Conservation (phyloP, 352 stramenopile genomes). For the Globisporangium lucens region DNA sequence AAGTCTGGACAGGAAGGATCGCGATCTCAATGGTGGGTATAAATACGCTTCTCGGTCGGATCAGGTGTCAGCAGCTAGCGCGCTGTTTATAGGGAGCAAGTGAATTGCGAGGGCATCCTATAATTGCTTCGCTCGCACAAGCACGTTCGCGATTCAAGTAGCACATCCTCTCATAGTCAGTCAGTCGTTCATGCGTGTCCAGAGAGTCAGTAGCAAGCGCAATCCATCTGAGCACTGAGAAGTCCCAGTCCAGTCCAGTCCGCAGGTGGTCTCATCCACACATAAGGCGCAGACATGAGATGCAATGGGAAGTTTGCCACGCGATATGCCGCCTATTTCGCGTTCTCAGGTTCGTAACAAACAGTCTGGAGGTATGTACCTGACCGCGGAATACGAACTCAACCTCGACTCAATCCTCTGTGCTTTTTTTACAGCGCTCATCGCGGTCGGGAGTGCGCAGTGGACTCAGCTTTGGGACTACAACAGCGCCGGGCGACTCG, state of each 20-base stretch:
- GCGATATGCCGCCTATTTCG: not conserved
- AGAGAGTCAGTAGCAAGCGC: not conserved
- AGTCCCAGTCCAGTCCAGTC: not conserved
- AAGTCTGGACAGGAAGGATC: not conserved
- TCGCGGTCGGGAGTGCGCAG: constrained; percentile 20
- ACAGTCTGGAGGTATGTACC: not conserved
- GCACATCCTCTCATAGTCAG: not conserved
- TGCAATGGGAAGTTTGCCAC: not conserved
- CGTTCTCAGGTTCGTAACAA: not conserved
- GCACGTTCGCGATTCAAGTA: not conserved
- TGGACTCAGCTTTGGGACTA: constrained; percentile 56
- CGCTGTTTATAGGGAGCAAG: constrained; percentile 1
- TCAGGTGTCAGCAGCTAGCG: not conserved
- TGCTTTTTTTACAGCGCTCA: constrained; percentile 2
- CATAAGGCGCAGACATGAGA: not conserved
- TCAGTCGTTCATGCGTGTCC: constrained; percentile 5
- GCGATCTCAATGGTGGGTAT: not conserved
- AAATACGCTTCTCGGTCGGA: not conserved
- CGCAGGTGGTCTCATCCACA: not conserved
- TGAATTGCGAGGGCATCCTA: not conserved
- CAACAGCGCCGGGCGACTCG: constrained; percentile 1
- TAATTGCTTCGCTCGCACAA: not conserved
- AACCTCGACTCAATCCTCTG: not conserved
- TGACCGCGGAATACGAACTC: not conserved
- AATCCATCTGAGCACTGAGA: constrained; percentile 1